phyloP scores from a whole-genome alignment of 106 monocot species.

The Narthecium ossifragum region DNA sequence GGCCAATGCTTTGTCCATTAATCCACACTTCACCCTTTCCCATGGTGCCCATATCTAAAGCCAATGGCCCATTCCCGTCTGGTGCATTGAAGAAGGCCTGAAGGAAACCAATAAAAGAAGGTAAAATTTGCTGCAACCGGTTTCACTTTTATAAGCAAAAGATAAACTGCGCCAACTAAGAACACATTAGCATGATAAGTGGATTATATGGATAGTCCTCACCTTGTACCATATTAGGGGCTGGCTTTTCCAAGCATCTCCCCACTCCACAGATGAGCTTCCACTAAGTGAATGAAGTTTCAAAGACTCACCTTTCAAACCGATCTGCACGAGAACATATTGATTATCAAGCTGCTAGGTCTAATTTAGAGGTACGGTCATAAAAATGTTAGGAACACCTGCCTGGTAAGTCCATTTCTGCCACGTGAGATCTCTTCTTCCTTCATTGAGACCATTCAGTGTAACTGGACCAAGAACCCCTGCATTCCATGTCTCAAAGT shows the following conservation, averaged over 20 bases:
- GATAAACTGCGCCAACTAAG: not conserved
- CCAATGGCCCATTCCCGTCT: slow-evolving; percentile 71
- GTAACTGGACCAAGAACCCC: slow-evolving; percentile 92
- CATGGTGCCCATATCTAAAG: slow-evolving; percentile 88
- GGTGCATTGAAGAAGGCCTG: slow-evolving; percentile 86
- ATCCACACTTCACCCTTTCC: slow-evolving; percentile 97
- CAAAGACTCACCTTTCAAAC: slow-evolving; percentile 79
- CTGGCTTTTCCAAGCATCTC: slow-evolving; percentile 43
- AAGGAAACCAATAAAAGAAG: too few species aligned
- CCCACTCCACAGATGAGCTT: slow-evolving; percentile 89
- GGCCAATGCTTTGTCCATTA: slow-evolving; percentile 85
- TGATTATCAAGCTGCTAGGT: slow-evolving; percentile 1
- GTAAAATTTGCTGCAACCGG: too few species aligned
- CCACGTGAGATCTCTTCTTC: slow-evolving; percentile 80
- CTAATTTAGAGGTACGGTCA: not conserved
- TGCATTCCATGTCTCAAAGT: slow-evolving; percentile 91
- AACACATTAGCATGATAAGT: not conserved
- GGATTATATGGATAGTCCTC: not conserved
- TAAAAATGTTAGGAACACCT: not conserved
- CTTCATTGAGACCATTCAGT: slow-evolving; percentile 83
- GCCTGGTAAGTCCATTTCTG: slow-evolving; percentile 93
- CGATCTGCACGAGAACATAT: slow-evolving; percentile 42
- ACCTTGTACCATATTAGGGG: slow-evolving; percentile 98
- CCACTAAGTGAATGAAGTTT: slow-evolving; percentile 69
- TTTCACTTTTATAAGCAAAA: not conserved